Evolutionary conservation across 2,329 filamentous ascomycete genomes (phyloP).

Genomic region (Fusarium anguioides): DNA sequence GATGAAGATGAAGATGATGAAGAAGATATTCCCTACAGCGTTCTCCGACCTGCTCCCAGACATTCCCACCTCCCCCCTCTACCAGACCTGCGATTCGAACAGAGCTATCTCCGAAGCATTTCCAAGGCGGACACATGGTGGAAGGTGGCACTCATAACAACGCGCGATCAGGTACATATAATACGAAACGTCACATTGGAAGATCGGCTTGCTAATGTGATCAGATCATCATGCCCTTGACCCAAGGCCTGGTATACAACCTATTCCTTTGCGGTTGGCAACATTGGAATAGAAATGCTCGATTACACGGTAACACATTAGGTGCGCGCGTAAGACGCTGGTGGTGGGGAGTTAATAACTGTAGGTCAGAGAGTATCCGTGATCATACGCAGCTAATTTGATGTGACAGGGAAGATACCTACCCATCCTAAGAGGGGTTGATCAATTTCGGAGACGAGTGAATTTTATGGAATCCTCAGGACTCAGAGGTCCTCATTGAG

Average conservation of each 20-base stretch:
- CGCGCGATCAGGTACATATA: conserved; percentile 81
- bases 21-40: conserved; percentile 75
- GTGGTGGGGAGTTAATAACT: conserved; percentile 97
- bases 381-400: not conserved
- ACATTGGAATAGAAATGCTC: conserved; percentile 84
- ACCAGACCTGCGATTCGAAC: conserved; percentile 94
- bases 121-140: conserved; percentile 82
- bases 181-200: not conserved
- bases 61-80: conserved; percentile 68
- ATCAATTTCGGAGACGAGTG: not conserved
- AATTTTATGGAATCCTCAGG: not conserved
- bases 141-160: conserved; percentile 84
- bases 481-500: not conserved
- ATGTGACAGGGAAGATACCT: conserved; percentile 69
- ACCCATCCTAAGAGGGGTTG: conserved; percentile 36
- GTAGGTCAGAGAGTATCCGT: not conserved
- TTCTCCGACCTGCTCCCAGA: conserved; percentile 66
- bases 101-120: conserved; percentile 95
- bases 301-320: conserved; percentile 78
- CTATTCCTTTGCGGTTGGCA: conserved; percentile 88
- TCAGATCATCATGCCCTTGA: conserved; percentile 84
- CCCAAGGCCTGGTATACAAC: conserved; percentile 91
- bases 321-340: conserved; percentile 85
- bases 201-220: not conserved
- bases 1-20: conserved; percentile 58